Base-by-base conservation (phyloP, 345 rosid genomes). In the Euphorbia tirucalli region DNA sequence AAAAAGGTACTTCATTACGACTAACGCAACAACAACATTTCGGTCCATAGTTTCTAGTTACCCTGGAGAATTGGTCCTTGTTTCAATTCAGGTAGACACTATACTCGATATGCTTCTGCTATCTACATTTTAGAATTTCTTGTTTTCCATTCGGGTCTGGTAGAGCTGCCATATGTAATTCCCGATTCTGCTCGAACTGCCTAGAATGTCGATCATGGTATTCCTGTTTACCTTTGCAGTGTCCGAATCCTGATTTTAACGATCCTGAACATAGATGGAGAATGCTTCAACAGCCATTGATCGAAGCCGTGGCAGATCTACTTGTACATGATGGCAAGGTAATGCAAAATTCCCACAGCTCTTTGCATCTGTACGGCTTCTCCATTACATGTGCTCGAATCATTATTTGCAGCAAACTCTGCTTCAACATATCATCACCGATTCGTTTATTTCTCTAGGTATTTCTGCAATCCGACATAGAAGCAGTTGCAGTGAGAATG, bases 181-280 rank as follows among this genome's bases (percentile, higher is more conserved):
- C 43, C 68, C 31, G 69, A 30, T 61, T 37, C 41, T 46, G 28
- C 18, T 24, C 71, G 14, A 66, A 37, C 46, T 32, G 43, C 57
- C 1, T 37, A 66, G 15, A 19, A 46, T n/a, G 35, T 60, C 24
- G 61, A 72, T 24, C 55, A 62, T 59, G 18, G 31, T 24, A 28
- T 62, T 10, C 31, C 7, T 7, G 10, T 66, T 54, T 55, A 21
- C n/a, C 4, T 62, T 21, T 72, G 44, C 75, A 89, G 95, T 89
- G 95, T 75, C 95, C 92, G 18, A 82, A 87, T 75, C 95, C 90
- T 22, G 95, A 87, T 75, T 89, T 89, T 80, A 89, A 82, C 68
- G 74, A 78, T 59, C 82, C 90, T 50, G 84, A 85, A 39, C 76
- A 86, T 75, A 82, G 95, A 79, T 81, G 92, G 92, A 86, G 90